phyloP scores from a whole-genome alignment of 345 rosid species.

The Nephelium lappaceum region DNA sequence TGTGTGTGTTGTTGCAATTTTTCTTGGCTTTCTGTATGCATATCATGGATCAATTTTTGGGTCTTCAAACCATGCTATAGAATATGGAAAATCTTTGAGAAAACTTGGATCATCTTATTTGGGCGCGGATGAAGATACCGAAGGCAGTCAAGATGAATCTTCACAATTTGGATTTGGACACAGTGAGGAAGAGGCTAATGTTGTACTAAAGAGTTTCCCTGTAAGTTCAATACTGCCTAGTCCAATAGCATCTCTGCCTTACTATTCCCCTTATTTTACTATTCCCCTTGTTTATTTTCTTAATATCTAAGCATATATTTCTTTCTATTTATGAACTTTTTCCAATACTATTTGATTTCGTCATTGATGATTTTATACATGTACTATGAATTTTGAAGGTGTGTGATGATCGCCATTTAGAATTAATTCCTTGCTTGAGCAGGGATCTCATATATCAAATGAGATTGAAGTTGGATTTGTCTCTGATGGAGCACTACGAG shows the following conservation, averaged over 20 bases:
- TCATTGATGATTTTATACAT: slow-evolving; percentile 16
- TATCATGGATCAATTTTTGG: slow-evolving; percentile 72
- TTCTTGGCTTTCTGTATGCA: slow-evolving; percentile 72
- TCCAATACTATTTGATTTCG: slow-evolving; percentile 6
- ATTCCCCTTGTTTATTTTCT: no score
- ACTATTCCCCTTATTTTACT: neutral
- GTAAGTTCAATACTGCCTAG: slow-evolving; percentile 48
- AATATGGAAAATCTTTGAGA: slow-evolving; percentile 73
- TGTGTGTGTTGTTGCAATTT: slow-evolving; percentile 48
- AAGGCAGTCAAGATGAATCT: slow-evolving; percentile 64
- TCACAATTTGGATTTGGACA: slow-evolving; percentile 49
- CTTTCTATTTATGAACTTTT: slow-evolving; percentile 4
- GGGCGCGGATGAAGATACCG: slow-evolving; percentile 81
- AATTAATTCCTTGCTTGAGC: slow-evolving; percentile 93
- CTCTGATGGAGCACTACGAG: slow-evolving; percentile 98
- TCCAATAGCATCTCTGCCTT: slow-evolving; percentile 6
- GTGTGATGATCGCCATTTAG: slow-evolving; percentile 94
- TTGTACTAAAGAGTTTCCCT: slow-evolving; percentile 71
- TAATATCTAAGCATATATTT: neutral
- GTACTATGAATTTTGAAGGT: slow-evolving; percentile 52
- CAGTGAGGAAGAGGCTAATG: slow-evolving; percentile 51
- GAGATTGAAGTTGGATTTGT: slow-evolving; percentile 94
- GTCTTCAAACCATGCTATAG: slow-evolving; percentile 65
- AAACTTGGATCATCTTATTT: slow-evolving; percentile 81
- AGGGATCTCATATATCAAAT: slow-evolving; percentile 86